phyloP scores from a whole-genome alignment of 192 early-diverging fungal species.

The Mortierella claussenii region DNA sequence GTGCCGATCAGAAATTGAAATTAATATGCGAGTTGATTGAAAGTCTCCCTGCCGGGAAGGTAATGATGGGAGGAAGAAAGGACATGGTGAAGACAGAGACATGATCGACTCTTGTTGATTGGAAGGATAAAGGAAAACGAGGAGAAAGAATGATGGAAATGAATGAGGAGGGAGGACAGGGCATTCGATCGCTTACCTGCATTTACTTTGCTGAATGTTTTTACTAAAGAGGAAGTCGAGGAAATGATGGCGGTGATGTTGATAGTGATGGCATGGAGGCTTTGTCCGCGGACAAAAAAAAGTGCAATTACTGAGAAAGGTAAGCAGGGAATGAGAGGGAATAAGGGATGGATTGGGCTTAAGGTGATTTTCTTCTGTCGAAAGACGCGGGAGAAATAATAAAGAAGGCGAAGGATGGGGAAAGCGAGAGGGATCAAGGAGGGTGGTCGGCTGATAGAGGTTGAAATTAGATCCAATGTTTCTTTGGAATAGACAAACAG shows the following conservation, averaged over 20 bases:
- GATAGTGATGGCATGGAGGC: not conserved
- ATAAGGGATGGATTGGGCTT: not conserved
- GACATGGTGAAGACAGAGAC: not conserved
- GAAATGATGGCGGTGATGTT: not conserved
- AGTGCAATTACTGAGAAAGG: too few relatives aligned
- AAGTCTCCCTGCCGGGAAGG: not conserved
- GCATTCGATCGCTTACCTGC: not conserved
- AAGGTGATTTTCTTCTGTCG: not conserved
- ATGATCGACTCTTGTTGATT: not conserved
- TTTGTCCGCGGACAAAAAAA: constrained; percentile 11
- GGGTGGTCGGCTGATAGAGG: not conserved
- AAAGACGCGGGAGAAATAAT: not conserved
- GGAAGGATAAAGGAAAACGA: not conserved
- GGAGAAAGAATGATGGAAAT: not conserved
- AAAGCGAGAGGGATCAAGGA: too few relatives aligned
- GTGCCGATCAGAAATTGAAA: not conserved
- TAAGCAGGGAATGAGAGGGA: not conserved
- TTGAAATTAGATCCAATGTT: not conserved
- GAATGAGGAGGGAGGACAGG: not conserved
- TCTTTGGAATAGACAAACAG: not conserved
- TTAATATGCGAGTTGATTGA: not conserved
- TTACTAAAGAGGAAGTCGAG: too few relatives aligned
- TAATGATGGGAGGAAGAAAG: too few relatives aligned
- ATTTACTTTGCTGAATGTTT: not conserved
- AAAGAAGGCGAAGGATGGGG: not conserved